Conservation (phyloP, 768 basidiomycete species). For the Tricholoma matsutake region DNA sequence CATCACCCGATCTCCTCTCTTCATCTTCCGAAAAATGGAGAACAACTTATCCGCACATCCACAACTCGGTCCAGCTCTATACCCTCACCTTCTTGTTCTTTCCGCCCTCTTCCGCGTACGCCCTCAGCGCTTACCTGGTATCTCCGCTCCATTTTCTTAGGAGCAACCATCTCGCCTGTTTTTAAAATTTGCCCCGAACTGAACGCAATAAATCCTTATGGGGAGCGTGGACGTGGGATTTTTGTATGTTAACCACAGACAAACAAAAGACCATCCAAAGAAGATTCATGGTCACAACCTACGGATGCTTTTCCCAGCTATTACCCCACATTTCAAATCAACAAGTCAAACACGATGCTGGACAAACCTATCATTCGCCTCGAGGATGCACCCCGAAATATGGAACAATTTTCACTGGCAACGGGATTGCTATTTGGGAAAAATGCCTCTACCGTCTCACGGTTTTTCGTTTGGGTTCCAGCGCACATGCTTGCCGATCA, state of each 20-base stretch:
- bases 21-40: constrained; percentile 8
- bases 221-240: constrained; percentile 16
- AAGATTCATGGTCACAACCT: constrained; percentile 15
- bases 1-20: constrained; percentile 12
- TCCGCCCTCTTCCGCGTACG: constrained; percentile 18
- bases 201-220: constrained; percentile 19
- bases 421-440: background rate
- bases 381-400: background rate
- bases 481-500: constrained; percentile 9
- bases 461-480: background rate
- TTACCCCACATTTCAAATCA: constrained; percentile 11
- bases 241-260: constrained; percentile 6
- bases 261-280: constrained; percentile 4
- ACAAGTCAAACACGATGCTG: background rate
- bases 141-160: constrained; percentile 1
- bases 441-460: no score
- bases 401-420: constrained; percentile 4
- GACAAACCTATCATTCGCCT: background rate
- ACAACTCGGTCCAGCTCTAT: constrained; percentile 5
- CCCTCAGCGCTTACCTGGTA: constrained; percentile 2
- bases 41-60: constrained; percentile 10
- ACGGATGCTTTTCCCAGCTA: constrained; percentile 9
- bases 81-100: constrained; percentile 12
- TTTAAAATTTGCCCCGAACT: constrained; percentile 7
- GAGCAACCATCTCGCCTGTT: background rate